A percentile compares a stretch with the other conserved stretches of the same genome.
Evolutionary conservation across 768 basidiomycete genomes (phyloP).

Genomic region (Trametes punicea): DNA sequence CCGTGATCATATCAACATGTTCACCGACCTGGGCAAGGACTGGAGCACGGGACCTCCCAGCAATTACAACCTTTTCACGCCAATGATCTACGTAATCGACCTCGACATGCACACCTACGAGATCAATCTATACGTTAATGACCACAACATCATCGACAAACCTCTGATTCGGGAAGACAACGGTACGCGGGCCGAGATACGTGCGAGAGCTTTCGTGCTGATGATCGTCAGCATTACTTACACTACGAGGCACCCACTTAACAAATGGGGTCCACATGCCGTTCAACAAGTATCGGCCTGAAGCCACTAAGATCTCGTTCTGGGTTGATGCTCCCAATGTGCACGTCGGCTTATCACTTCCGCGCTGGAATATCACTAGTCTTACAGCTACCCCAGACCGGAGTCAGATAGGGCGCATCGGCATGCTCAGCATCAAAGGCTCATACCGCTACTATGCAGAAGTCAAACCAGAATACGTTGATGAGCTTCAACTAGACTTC

Average conservation of each 20-base stretch:
- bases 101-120: conserved; percentile 73
- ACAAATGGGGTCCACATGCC: conserved; percentile 54
- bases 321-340: conserved; percentile 56
- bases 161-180: conserved; percentile 82
- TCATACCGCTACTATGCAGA: conserved; percentile 74
- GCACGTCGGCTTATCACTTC: conserved; percentile 60
- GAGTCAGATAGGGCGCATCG: conserved; percentile 58
- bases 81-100: conserved; percentile 71
- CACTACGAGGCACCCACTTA: conserved; percentile 56
- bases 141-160: conserved; percentile 95
- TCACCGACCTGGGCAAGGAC: conserved; percentile 89
- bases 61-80: conserved; percentile 80
- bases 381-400: conserved; percentile 61
- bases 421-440: conserved; percentile 54
- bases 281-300: conserved; percentile 69
- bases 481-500: conserved; percentile 70
- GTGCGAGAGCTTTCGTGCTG: neutral
- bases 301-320: conserved; percentile 66
- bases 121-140: conserved; percentile 83
- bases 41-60: conserved; percentile 83
- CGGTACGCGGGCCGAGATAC: conserved; percentile 42
- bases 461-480: conserved; percentile 66
- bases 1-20: conserved; percentile 92
- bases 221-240: conserved; percentile 60
- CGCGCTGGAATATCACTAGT: conserved; percentile 86